Evolutionary conservation across 1,284 basidiomycete genomes (phyloP), one percentile per base, ranked within the genome.

Genomic region (Chalciporus sp.): DNA sequence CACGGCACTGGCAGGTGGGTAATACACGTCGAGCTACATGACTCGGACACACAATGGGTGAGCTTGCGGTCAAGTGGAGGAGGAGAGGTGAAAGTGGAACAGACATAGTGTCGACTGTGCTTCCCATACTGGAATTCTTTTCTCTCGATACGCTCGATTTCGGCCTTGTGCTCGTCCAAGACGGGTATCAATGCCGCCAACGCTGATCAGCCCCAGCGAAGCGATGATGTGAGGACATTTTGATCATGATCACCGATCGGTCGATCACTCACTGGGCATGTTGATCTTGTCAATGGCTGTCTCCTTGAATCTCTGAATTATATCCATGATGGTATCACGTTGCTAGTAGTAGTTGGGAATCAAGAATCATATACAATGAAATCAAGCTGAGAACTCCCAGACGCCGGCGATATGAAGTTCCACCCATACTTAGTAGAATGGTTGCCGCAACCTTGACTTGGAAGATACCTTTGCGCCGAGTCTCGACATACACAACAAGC

Each of bases 51-150:
- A 23, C 23, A 6, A 23, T 23, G 23, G 23, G 23, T 23, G 6
- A 23, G 23, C 23, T 23, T 23, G 12, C 14, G 17, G 35, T 49
- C 12, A 14, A 23, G 27, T 37, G 7, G 3, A 20, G 40, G 11
- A 19, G 19, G 26, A 14, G 7, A 16, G 31, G 27, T 16, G 42
- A 9, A 46, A 26, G 41, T n/a, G 26, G 7, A 14, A 63, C 71
- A 45, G 62, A 84, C 85, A 64, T 82, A 70, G 58, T 86, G 83
- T 40, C 85, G 71, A 11, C 79, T 76, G 1, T 70, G 76, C 9
- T 68, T 50, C 6, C 84, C 84, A 61, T 82, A 87, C 51, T 75
- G 67, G 69, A 85, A 85, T 3, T 82, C 82, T 59, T 75, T 78
- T 47, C 72, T 70, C 4, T 79, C 71, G 12, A 77, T 66, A 46